Conservation (phyloP, 257 asterid genomes). For the Nicotiana undulata region DNA sequence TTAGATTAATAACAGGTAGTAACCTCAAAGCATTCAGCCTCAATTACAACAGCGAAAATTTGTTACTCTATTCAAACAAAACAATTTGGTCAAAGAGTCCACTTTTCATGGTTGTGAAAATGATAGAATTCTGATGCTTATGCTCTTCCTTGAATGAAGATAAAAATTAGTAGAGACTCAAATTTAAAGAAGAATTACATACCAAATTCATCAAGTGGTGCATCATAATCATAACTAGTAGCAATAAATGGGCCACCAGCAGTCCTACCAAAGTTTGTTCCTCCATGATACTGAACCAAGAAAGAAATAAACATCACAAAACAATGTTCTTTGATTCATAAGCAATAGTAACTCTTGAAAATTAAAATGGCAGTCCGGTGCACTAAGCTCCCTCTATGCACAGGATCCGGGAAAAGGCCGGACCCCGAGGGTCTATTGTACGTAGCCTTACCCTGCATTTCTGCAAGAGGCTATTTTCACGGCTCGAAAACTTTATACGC, state of each 20-base stretch:
- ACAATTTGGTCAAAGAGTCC: not conserved
- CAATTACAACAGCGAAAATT: not conserved
- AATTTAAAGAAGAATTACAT: not conserved
- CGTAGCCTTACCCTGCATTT: too few relatives aligned
- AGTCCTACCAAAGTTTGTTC: slow-evolving; percentile 78
- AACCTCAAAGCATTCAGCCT: not conserved
- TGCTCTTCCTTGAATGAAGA: not conserved
- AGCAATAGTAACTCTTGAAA: not conserved
- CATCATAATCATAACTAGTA: slow-evolving; percentile 79
- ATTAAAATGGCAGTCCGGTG: too few relatives aligned
- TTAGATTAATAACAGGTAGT: not conserved
- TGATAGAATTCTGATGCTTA: not conserved
- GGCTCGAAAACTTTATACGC: too few relatives aligned
- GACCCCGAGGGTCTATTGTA: too few relatives aligned
- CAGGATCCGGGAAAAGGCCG: too few relatives aligned
- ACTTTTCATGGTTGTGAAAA: not conserved
- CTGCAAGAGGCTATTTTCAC: too few relatives aligned
- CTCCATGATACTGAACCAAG: slow-evolving; percentile 51
- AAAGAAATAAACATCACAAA: not conserved
- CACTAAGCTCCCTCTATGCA: too few relatives aligned
- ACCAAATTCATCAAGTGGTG: slow-evolving; percentile 81
- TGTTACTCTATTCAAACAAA: not conserved
- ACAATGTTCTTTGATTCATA: not conserved
- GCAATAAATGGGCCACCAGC: slow-evolving; percentile 83
- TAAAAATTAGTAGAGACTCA: not conserved